phyloP scores from a whole-genome alignment of 306 rosid species.

The Cicer bijugum region DNA sequence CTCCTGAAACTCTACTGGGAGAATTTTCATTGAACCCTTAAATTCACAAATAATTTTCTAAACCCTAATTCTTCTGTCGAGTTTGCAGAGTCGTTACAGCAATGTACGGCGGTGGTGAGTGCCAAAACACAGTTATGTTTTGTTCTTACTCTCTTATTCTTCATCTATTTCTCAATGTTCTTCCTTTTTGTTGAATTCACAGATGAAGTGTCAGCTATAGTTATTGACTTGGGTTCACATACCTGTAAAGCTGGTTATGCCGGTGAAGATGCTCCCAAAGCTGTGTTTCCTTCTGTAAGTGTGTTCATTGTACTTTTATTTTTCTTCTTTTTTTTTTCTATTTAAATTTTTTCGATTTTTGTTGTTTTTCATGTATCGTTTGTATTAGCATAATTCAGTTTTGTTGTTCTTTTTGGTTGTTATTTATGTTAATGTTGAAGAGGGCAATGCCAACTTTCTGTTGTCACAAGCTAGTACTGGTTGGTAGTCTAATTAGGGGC shows the following conservation, averaged over 20 bases:
- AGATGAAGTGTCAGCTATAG: slow-evolving; percentile 97
- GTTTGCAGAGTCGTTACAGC: slow-evolving; percentile 13
- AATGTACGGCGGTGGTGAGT: slow-evolving; percentile 99
- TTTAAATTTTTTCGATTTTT: background rate
- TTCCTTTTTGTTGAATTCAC: slow-evolving; percentile 29
- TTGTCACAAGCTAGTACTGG: slow-evolving; percentile 9
- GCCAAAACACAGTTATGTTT: background rate
- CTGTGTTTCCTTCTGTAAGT: slow-evolving; percentile 92
- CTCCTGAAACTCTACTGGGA: slow-evolving; percentile 34
- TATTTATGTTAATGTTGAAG: slow-evolving; percentile 4
- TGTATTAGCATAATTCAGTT: background rate
- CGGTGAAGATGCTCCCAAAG: slow-evolving; percentile 99
- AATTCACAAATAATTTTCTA: slow-evolving; percentile 29
- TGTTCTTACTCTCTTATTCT: background rate
- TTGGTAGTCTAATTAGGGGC: slow-evolving; percentile 21
- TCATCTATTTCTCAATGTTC: background rate
- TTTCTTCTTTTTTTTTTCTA: background rate
- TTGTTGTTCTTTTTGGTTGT: background rate
- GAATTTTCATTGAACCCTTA: background rate
- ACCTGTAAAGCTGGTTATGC: slow-evolving; percentile 99
- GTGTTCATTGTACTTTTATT: slow-evolving; percentile 1
- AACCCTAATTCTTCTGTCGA: slow-evolving; percentile 43
- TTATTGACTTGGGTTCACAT: slow-evolving; percentile 91
- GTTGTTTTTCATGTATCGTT: slow-evolving; percentile 1
- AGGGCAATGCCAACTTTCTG: slow-evolving; percentile 29